These are phyloP conservation scores for Aureobasidium sp. DNA, from an alignment of 2,329 filamentous ascomycete genomes.

Conservation along the genomic window DNA sequence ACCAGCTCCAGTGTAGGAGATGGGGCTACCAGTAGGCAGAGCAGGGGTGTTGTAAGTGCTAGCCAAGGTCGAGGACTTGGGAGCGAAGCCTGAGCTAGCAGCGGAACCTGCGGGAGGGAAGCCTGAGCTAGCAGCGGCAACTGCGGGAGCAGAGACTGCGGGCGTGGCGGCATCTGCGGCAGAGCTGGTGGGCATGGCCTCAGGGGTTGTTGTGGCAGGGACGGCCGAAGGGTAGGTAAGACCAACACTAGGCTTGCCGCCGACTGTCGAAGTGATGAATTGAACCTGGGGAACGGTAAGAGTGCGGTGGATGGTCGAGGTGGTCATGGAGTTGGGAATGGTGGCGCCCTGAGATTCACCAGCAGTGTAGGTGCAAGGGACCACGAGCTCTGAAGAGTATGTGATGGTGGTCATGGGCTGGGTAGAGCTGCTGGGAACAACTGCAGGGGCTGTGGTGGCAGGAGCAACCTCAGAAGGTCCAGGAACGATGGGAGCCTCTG, in stretches of 20 bases:
- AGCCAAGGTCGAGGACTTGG: conserved; percentile 1
- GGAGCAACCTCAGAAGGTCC: conserved; percentile 13
- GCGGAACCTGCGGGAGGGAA: conserved; percentile 16
- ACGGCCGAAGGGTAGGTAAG: conserved; percentile 26
- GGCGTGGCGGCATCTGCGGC: conserved; percentile 18
- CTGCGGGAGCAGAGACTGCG: conserved; percentile 17
- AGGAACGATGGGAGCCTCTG: background rate
- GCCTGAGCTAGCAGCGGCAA: conserved; percentile 9
- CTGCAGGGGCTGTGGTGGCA: conserved; percentile 14
- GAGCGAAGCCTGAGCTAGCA: conserved; percentile 6
- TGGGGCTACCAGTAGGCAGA: conserved; percentile 17
- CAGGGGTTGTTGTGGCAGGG: conserved; percentile 24
- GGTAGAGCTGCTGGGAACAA: background rate
- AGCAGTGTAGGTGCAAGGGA: conserved; percentile 32
- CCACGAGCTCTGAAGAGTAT: conserved; percentile 30
- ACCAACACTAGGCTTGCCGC: conserved; percentile 27
- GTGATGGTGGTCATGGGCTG: conserved; percentile 36
- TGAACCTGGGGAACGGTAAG: conserved; percentile 41
- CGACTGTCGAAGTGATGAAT: conserved; percentile 35
- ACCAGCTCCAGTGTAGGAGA: conserved; percentile 21
- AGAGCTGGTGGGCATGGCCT: background rate
- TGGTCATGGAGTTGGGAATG: conserved; percentile 27
- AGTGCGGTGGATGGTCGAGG: conserved; percentile 31
- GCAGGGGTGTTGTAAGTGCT: conserved; percentile 19
- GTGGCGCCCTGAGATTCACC: conserved; percentile 28